Base-by-base conservation (phyloP, 202 grass and related monocot genomes). In the Zizania palustris region DNA sequence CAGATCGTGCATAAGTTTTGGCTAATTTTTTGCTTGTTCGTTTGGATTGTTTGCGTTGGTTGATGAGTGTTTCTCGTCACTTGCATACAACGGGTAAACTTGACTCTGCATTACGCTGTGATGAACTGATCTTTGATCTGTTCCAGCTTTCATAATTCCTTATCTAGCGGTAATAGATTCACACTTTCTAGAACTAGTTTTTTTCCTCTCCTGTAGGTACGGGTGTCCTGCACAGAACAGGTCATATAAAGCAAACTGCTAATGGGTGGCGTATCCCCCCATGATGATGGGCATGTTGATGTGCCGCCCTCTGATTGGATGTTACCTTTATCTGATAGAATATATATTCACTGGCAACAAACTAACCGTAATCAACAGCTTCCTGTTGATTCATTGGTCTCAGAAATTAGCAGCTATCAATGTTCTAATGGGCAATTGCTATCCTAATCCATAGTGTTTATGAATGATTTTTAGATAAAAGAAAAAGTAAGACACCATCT, bases 181-280 rank as follows among this genome's bases (percentile, higher is more conserved):
- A 66, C 43, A 16, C 16, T 71, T 76, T 80, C 81, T 88, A 80
- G 71, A 88, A 45, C 20, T 9, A n/a, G 0, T 51, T 28, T 80
- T 38, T 28, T 28, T n/a, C n/a, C 45, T 20, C 68, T 11, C 48
- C 19, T 33, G 51, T 45, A 56, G 46, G 18, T 28, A 19, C 65
- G 39, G 4, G 18, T 6, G 63, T 7, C 46, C 28, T 14, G 38
- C 33, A 14, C 65, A 69, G 70, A 75, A 63, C 55, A 55, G 22
- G 33, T 69, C 63, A 33, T 56, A 7, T 37, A 22, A 66, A 76
- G 39, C 56, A 41, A 19, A 65, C 44, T 5, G n/a, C 54, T 0
- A 50, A 18, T 8, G 18, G 28, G 5, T 42, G 64, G 7, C 21
- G 16, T 38, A 42, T 3, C 12, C 4, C 1, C 43, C 41, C 19